Percentiles rank a stretch among this genome's conserved stretches.
phyloP scores from a whole-genome alignment of 805 yeast species.

The Metschnikowia arizonensis region DNA sequence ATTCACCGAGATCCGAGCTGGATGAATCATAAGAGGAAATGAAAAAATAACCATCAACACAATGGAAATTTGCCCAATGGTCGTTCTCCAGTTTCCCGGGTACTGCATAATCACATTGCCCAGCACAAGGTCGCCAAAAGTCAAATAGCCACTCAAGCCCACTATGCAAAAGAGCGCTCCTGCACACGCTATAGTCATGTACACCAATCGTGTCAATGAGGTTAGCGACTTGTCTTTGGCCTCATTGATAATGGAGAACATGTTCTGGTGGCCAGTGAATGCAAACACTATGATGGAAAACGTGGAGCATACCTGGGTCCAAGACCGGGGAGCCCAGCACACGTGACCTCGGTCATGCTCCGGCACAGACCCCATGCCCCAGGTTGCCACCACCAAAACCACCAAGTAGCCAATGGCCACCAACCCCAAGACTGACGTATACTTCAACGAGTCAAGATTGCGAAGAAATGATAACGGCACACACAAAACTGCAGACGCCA shows the following conservation, averaged over 20 bases:
- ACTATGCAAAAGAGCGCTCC: conserved; percentile 60
- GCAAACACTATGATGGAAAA: conserved; percentile 94
- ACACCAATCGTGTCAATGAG: conserved; percentile 45
- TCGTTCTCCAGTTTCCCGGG: conserved; percentile 54
- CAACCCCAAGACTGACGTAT: conserved; percentile 80
- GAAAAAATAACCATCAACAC: conserved; percentile 76
- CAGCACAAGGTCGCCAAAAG: conserved; percentile 61
- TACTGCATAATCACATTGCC: conserved; percentile 82
- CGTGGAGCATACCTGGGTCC: conserved; percentile 52
- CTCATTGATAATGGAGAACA: conserved; percentile 86
- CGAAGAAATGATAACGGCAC: conserved; percentile 71
- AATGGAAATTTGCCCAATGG: conserved; percentile 76
- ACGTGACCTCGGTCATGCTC: conserved; percentile 26
- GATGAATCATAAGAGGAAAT: conserved; percentile 89
- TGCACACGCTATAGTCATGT: conserved; percentile 56
- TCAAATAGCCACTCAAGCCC: conserved; percentile 77
- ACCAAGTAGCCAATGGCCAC: conserved; percentile 76
- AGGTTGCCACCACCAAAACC: conserved; percentile 70
- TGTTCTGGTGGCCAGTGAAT: conserved; percentile 93
- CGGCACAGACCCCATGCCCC: conserved; percentile 51
- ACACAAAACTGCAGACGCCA: conserved; percentile 40
- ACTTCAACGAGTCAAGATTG: conserved; percentile 75
- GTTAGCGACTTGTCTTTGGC: conserved; percentile 51
- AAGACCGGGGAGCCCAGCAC: conserved; percentile 38
- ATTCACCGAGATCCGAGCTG: conserved; percentile 77